Conservation (phyloP, 371 early-diverging fungal genomes). For the Mucor irregularis region DNA sequence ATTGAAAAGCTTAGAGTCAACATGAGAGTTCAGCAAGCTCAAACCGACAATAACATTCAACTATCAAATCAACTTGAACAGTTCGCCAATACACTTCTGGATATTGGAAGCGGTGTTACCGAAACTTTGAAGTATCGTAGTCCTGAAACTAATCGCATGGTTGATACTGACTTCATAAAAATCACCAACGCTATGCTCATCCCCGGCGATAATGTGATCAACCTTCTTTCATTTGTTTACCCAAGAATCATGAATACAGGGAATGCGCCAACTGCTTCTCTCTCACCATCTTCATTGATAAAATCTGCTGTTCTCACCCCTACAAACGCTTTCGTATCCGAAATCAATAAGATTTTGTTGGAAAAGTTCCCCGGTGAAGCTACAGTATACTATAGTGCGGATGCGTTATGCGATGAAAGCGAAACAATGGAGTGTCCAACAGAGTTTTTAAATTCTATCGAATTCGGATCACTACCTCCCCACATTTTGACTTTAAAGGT, state of each 20-base stretch:
- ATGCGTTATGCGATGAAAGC: background rate
- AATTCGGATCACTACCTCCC: background rate
- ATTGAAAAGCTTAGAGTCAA: background rate
- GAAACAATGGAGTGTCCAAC: no score
- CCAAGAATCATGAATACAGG: no score
- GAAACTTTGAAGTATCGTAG: background rate
- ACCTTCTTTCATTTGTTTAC: no score
- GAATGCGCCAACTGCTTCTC: no score
- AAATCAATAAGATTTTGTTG: background rate
- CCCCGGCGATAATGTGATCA: background rate
- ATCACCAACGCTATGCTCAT: background rate
- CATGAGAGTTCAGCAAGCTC: constrained; percentile 19
- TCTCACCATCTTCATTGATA: no score
- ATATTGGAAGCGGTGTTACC: background rate
- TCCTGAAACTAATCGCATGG: background rate
- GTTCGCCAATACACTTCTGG: constrained; percentile 5
- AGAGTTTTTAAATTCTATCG: constrained; percentile 2
- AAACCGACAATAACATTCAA: background rate
- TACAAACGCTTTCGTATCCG: background rate
- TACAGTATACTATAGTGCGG: background rate
- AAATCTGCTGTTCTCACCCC: background rate
- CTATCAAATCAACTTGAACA: background rate
- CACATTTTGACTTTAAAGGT: background rate
- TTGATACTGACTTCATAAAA: background rate
- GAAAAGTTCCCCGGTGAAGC: background rate